phyloP scores from a whole-genome alignment of 2,329 filamentous ascomycete species.

The Gremmenia infestans region DNA sequence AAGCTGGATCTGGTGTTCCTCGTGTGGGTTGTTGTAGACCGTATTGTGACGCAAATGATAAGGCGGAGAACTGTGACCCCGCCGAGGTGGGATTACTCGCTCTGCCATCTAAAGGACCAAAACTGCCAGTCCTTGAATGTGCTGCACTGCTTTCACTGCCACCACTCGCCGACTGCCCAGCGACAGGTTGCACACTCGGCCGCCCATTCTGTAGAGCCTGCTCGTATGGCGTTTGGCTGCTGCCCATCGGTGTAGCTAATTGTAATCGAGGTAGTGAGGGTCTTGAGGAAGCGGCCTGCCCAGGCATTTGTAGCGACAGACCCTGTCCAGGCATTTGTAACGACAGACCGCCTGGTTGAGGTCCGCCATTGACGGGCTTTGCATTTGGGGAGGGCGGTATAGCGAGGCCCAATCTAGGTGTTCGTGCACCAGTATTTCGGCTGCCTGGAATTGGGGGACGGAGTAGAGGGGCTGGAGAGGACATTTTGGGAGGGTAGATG shows the following conservation, averaged over 20 bases:
- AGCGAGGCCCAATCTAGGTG: slow-evolving; percentile 64
- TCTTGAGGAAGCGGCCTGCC: slow-evolving; percentile 29
- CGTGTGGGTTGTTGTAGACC: slow-evolving; percentile 60
- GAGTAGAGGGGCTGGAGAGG: slow-evolving; percentile 32
- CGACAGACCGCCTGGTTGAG: slow-evolving; percentile 19
- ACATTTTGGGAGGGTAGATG: slow-evolving; percentile 28
- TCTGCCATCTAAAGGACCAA: slow-evolving; percentile 69
- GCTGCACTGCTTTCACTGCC: slow-evolving; percentile 75
- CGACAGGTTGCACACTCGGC: slow-evolving; percentile 40
- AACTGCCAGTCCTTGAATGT: slow-evolving; percentile 79
- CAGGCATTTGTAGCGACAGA: slow-evolving; percentile 24
- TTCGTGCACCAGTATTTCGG: slow-evolving; percentile 27
- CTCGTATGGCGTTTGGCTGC: slow-evolving; percentile 66
- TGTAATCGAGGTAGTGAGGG: slow-evolving; percentile 74
- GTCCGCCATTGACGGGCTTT: slow-evolving; percentile 56
- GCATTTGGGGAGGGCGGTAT: slow-evolving; percentile 84
- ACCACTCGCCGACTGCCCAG: slow-evolving; percentile 63
- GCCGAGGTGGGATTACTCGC: slow-evolving; percentile 80
- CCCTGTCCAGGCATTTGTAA: slow-evolving; percentile 25
- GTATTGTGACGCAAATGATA: slow-evolving; percentile 73
- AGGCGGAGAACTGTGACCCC: slow-evolving; percentile 77
- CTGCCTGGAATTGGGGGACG: slow-evolving; percentile 33
- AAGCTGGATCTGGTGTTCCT: slow-evolving; percentile 77
- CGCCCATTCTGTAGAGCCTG: slow-evolving; percentile 40
- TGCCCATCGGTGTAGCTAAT: slow-evolving; percentile 84